These are phyloP conservation scores for Mycena pura DNA, from an alignment of 768 basidiomycete species.

Conservation along the genomic window DNA sequence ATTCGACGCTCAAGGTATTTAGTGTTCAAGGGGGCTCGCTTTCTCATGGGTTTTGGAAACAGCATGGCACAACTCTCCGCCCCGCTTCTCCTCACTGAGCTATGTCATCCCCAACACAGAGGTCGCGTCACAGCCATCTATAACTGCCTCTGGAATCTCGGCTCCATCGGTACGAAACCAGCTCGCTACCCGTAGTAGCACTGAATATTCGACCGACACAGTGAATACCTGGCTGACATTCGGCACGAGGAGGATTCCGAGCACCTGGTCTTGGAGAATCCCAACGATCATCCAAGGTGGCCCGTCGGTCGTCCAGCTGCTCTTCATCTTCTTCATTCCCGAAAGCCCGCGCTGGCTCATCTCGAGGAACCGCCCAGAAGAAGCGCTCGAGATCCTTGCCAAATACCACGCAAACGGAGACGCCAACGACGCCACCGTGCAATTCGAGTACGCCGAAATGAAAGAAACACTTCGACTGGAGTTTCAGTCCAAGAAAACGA, in stretches of 20 bases:
- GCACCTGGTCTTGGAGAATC: constrained; percentile 74
- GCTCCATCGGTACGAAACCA: constrained; percentile 13
- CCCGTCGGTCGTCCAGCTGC: constrained; percentile 65
- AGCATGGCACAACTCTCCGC: constrained; percentile 20
- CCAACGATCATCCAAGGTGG: constrained; percentile 69
- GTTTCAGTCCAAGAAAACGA: constrained; percentile 55
- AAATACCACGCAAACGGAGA: constrained; percentile 65
- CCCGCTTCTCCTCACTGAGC: constrained; percentile 19
- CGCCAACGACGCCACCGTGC: constrained; percentile 58
- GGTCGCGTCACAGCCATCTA: constrained; percentile 18
- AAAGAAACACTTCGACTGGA: constrained; percentile 15
- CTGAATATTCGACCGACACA: constrained; percentile 11
- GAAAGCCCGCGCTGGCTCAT: constrained; percentile 77
- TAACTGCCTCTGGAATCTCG: constrained; percentile 18
- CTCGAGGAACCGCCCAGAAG: constrained; percentile 43
- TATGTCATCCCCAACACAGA: constrained; percentile 21
- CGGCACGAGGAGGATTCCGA: constrained; percentile 68
- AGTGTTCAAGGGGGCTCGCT: constrained; percentile 22
- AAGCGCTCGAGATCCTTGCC: constrained; percentile 57
- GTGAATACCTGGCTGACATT: constrained; percentile 48
- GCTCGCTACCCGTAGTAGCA: constrained; percentile 5
- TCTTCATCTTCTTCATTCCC: constrained; percentile 66
- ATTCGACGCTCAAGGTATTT: constrained; percentile 6
- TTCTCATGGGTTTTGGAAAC: constrained; percentile 20
- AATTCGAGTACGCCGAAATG: constrained; percentile 70